Conservation (phyloP, 2,329 filamentous ascomycete genomes). For the Cercospora sesami region DNA sequence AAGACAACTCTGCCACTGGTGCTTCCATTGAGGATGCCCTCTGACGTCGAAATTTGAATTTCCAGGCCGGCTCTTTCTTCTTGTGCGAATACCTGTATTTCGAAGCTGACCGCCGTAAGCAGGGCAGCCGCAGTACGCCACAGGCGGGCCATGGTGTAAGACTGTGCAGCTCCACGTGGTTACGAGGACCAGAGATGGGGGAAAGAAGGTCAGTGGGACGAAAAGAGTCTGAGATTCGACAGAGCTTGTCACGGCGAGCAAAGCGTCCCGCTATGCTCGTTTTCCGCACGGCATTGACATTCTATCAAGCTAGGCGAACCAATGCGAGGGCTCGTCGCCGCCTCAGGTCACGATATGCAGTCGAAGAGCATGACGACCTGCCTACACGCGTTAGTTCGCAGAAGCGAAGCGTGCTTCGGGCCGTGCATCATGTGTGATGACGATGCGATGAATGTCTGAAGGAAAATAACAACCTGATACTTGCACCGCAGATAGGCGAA, state of each 20-base stretch:
- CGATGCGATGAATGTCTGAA: not conserved
- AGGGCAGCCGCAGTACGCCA: not conserved
- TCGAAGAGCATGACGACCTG: not conserved
- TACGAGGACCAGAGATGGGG: not conserved
- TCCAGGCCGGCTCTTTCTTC: not conserved
- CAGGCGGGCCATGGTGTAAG: not conserved
- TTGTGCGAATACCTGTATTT: not conserved
- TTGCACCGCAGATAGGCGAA: not conserved
- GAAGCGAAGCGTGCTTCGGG: not conserved
- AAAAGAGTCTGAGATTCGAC: not conserved
- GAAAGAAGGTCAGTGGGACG: not conserved
- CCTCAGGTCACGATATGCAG: not conserved
- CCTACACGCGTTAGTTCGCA: not conserved
- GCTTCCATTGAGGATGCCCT: slow-evolving; percentile 33
- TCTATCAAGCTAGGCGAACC: not conserved
- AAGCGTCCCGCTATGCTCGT: not conserved
- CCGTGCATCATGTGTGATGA: not conserved
- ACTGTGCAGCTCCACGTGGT: not conserved
- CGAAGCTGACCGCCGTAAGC: not conserved
- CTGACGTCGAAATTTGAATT: slow-evolving; percentile 35
- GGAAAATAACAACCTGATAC: not conserved
- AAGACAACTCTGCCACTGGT: slow-evolving; percentile 39
- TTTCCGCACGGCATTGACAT: not conserved
- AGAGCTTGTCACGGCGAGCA: not conserved
- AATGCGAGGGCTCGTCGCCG: not conserved